phyloP scores from a whole-genome alignment of 257 asterid species.

The Cordia subcordata region DNA sequence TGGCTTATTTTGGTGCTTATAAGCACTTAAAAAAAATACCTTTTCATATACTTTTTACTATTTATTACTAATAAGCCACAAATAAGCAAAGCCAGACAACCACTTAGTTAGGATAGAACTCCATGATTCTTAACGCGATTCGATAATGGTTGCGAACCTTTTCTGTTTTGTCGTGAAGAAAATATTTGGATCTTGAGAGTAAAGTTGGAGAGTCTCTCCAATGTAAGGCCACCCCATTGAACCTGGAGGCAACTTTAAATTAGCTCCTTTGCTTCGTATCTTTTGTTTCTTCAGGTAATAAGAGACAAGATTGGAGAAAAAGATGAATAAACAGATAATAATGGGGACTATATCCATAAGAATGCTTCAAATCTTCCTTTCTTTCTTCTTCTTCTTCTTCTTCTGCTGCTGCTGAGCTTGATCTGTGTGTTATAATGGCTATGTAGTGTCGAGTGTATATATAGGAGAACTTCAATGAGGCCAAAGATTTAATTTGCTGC shows the following conservation, averaged over 20 bases:
- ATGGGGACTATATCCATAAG: background rate
- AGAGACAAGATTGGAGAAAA: slow-evolving; percentile 23
- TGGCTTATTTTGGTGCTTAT: no score
- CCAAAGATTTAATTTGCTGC: background rate
- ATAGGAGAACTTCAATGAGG: background rate
- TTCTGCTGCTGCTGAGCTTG: background rate
- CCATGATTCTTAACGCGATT: no score
- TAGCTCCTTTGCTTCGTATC: slow-evolving; percentile 9
- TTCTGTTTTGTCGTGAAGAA: slow-evolving; percentile 58
- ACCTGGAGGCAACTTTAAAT: slow-evolving; percentile 56
- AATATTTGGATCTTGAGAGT: slow-evolving; percentile 59
- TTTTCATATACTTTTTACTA: no score
- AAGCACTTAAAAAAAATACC: no score
- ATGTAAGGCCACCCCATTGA: slow-evolving; percentile 79
- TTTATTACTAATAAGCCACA: no score
- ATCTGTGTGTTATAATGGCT: background rate
- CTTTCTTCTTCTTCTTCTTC: background rate
- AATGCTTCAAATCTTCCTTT: background rate
- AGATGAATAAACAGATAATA: slow-evolving; percentile 33
- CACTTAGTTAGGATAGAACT: no score
- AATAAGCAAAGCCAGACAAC: no score
- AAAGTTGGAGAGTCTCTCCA: slow-evolving; percentile 72
- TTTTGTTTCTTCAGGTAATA: slow-evolving; percentile 26
- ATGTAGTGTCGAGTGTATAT: background rate
- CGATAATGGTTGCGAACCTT: slow-evolving; percentile 23